Base-by-base conservation (phyloP, 176 grass and related monocot species). In the Triticum timopheevii region DNA sequence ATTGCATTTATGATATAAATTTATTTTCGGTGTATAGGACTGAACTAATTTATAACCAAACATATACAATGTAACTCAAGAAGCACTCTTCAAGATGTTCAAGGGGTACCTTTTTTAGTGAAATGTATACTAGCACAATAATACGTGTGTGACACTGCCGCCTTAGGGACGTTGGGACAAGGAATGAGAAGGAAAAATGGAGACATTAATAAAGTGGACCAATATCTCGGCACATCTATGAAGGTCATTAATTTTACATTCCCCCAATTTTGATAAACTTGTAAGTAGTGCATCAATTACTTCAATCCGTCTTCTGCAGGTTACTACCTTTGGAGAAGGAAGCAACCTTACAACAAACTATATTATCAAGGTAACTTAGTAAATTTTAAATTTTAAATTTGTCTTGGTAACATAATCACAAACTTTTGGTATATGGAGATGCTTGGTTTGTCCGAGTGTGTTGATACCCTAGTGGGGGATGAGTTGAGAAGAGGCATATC, bases 181-280 rank as follows among this genome's bases (percentile, higher is more conserved):
- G 87, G 81, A 80, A 68, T 92, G 38, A 65, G 82, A 73, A 88
- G 83, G 59, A 90, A 88, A 52, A 87, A 87, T 31, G 83, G 61
- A 59, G 85, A 67, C 36, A 86, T 92, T 73, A 92, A 95, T 39
- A 86, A 88, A 89, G 67, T 95, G 66, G 90, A 95, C 75, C 74
- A 84, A 67, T 85, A 95, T 72, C 78, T 88, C 62, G 90, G 86
- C 83, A 84, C 90, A 25, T 89, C 90, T 77, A 65, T 90, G 10
- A 95, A 92, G 88, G 93, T 95, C 24, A 17, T 24, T 78, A 39
- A 19, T 66, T 40, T 35, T 28, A 15, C 25, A 22, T 49, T 65
- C 42, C 0, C 35, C 23, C n/a, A 13, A 38, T 92, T 89, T 45
- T 4, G 10, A 45, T 13, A 45, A 44, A 44, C 40, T 44, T 44